These are phyloP conservation scores for Thelonectria olida DNA, from an alignment of 2,329 filamentous ascomycete species.

Conservation along the genomic window DNA sequence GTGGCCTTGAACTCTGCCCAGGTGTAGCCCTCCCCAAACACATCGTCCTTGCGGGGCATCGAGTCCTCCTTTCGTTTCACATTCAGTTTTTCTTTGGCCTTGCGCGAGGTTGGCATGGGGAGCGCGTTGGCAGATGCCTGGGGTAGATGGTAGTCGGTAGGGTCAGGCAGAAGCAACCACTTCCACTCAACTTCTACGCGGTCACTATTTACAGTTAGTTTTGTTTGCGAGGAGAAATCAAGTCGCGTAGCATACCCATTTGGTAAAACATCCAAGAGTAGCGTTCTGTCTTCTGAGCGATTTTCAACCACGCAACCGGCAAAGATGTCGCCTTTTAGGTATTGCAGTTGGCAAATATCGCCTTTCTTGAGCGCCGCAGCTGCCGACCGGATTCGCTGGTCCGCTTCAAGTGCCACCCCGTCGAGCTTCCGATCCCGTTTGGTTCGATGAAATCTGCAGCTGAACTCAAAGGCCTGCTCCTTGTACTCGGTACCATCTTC, in stretches of 20 bases:
- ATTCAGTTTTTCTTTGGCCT: constrained; percentile 73
- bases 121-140: constrained; percentile 79
- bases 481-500: constrained; percentile 94
- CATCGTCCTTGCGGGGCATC: constrained; percentile 70
- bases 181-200: constrained; percentile 85
- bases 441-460: constrained; percentile 91
- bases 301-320: constrained; percentile 91
- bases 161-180: constrained; percentile 79
- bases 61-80: constrained; percentile 70
- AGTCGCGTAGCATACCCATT: constrained; percentile 70
- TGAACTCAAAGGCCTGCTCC: constrained; percentile 90
- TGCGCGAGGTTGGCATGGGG: constrained; percentile 72
- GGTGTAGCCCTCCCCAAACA: constrained; percentile 72
- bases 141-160: constrained; percentile 75
- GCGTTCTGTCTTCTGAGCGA: constrained; percentile 74
- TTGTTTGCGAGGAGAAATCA: neutral
- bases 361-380: constrained; percentile 75
- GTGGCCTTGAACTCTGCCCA: constrained; percentile 84
- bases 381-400: constrained; percentile 72
- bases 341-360: constrained; percentile 88
- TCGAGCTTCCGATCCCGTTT: constrained; percentile 84
- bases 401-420: constrained; percentile 74
- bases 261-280: constrained; percentile 85
- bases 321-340: constrained; percentile 85
- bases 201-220: constrained; percentile 65